phyloP scores from a whole-genome alignment of 192 early-diverging fungal genomes.

The Entomortierella chlamydospora region DNA sequence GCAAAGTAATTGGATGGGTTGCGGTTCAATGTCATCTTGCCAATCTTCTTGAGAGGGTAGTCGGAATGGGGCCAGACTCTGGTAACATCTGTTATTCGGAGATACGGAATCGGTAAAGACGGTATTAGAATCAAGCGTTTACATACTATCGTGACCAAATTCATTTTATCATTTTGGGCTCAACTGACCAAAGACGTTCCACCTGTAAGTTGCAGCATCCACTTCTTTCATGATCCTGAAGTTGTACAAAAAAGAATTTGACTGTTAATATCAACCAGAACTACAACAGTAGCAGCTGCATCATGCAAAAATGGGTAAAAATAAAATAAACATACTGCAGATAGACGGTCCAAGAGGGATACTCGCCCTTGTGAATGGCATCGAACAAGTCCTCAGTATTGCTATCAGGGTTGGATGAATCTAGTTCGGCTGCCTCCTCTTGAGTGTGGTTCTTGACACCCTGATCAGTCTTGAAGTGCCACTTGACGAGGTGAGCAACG shows the following conservation, averaged over 20 bases:
- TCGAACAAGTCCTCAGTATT: conserved; percentile 81
- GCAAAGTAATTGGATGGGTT: conserved; percentile 90
- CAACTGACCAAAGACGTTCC: conserved; percentile 69
- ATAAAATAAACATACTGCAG: conserved; percentile 58
- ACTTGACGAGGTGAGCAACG: conserved; percentile 81
- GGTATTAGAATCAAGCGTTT: not conserved
- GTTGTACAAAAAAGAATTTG: not conserved
- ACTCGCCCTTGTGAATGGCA: conserved; percentile 74
- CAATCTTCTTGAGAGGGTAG: conserved; percentile 80
- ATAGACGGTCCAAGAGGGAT: conserved; percentile 78
- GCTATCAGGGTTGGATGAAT: conserved; percentile 78
- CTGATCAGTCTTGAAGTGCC: conserved; percentile 86
- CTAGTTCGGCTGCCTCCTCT: conserved; percentile 70
- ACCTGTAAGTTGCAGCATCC: conserved; percentile 76
- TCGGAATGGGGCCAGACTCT: conserved; percentile 86
- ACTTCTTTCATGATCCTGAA: conserved; percentile 71
- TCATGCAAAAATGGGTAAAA: no score
- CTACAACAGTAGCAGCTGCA: no score
- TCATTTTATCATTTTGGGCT: not conserved
- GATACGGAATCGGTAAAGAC: no score
- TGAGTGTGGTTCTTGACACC: conserved; percentile 79
- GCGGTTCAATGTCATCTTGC: conserved; percentile 81
- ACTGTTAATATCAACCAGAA: no score
- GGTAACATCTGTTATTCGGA: conserved; percentile 67
- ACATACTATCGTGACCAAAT: not conserved